These are phyloP conservation scores for Tuber magnatum DNA, from an alignment of 495 filamentous ascomycete genomes.

Conservation along the genomic window DNA sequence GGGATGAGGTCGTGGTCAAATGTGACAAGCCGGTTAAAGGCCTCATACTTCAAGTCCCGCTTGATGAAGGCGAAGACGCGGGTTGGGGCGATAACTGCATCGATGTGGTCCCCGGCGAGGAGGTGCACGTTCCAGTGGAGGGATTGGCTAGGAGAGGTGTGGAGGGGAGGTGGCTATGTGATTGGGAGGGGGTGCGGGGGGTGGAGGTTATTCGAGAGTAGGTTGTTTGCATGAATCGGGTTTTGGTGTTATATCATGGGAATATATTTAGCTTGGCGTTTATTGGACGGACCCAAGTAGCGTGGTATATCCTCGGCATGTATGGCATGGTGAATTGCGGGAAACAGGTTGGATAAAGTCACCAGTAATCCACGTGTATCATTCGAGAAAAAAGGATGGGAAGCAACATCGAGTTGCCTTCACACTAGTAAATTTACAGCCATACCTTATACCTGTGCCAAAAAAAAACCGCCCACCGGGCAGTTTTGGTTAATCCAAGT, in stretches of 20 bases:
- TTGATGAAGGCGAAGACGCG: slow-evolving; percentile 43
- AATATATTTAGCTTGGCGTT: not conserved
- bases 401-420: too few relatives aligned
- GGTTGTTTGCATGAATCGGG: not conserved
- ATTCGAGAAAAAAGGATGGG: not conserved
- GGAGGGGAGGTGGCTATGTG: slow-evolving; percentile 17
- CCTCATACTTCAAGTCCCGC: slow-evolving; percentile 47
- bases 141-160: slow-evolving; percentile 43
- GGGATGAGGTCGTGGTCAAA: slow-evolving; percentile 43
- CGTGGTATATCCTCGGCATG: not conserved
- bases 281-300: not conserved
- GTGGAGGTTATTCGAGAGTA: slow-evolving; percentile 19
- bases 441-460: too few relatives aligned
- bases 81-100: slow-evolving; percentile 54
- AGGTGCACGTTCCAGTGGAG: slow-evolving; percentile 47
- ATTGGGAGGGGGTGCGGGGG: slow-evolving; percentile 26
- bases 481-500: too few relatives aligned
- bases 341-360: not conserved
- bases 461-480: too few relatives aligned
- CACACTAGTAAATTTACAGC: too few relatives aligned
- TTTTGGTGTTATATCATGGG: not conserved
- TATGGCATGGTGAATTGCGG: not conserved
- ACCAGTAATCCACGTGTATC: not conserved
- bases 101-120: slow-evolving; percentile 56
- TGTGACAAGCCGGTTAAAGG: slow-evolving; percentile 57